Base-by-base conservation (phyloP, 371 early-diverging fungal species). In the Mortierella sp. region DNA sequence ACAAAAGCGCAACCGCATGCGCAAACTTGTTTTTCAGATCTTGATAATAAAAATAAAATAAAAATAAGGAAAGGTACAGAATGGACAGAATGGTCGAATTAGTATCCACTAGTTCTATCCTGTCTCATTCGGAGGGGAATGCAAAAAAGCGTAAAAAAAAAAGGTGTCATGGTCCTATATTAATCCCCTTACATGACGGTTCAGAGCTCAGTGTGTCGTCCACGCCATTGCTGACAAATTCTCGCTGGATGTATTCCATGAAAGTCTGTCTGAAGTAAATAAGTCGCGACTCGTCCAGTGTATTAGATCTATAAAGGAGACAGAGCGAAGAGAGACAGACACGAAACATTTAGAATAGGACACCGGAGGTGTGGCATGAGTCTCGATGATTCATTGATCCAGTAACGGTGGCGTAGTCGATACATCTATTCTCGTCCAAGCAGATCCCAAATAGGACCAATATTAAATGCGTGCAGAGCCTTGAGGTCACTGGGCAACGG, bases 11-110 rank as follows among this genome's bases (percentile, higher is more conserved):
- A n/a, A 97, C 69, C 18, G 93, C 87, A 72, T 94, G 95, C 21
- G 93, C 92, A 51, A 95, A 89, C 76, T 96, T 97, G 83, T 97
- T 98, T 66, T 90, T 86, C 61, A 97, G 86, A 84, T 90, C 91
- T 90, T n/a, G n/a, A 82, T 15, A 3, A 43, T 16, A 29, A n/a
- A 56, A 26, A 11, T n/a, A 9, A 21, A 28, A 45, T 14, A 56
- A 16, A 11, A 16, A 28, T 16, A 26, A 55, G 43, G 50, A 57
- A 25, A 45, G 45, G 16, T 21, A 64, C 7, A 57, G 59, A n/a
- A n/a, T n/a, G n/a, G n/a, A n/a, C n/a, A n/a, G n/a, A n/a, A 43
- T 50, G 57, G n/a, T 50, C n/a, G n/a, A n/a, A n/a, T n/a, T n/a
- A n/a, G n/a, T n/a, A n/a, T n/a, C n/a, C n/a, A n/a, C n/a, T n/a